Evolutionary conservation across 768 basidiomycete genomes (phyloP).

Genomic region (Rhizopogon sp.): DNA sequence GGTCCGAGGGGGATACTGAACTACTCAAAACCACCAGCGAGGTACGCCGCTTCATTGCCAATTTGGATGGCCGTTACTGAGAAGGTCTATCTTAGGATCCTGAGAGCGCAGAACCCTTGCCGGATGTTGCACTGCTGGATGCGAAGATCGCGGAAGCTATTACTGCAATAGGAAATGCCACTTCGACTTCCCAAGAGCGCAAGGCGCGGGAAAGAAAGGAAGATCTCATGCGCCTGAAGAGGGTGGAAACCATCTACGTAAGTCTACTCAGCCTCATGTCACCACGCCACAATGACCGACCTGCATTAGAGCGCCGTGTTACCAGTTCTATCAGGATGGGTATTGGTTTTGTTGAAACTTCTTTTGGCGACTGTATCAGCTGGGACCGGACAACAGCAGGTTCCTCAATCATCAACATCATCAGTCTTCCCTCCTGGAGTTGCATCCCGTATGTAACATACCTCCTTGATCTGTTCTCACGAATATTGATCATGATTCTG

Average conservation of each 20-base stretch:
- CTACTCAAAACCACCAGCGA: conserved; percentile 42
- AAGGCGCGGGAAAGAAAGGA: conserved; percentile 65
- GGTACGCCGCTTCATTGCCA: conserved; percentile 21
- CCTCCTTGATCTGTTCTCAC: neutral
- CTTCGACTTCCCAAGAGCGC: conserved; percentile 47
- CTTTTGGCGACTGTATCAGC: conserved; percentile 91
- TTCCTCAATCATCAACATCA: conserved; percentile 62
- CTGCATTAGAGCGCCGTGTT: conserved; percentile 67
- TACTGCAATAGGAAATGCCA: conserved; percentile 43
- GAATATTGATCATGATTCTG: conserved; percentile 1
- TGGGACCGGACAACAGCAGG: conserved; percentile 47
- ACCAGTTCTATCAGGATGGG: conserved; percentile 83
- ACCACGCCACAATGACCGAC: neutral
- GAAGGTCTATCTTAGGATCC: conserved; percentile 38
- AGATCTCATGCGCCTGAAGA: conserved; percentile 80
- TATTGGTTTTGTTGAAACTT: conserved; percentile 88
- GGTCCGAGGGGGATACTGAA: conserved; percentile 53
- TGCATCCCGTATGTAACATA: conserved; percentile 47
- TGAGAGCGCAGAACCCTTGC: conserved; percentile 58
- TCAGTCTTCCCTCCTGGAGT: conserved; percentile 70
- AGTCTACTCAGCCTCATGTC: conserved; percentile 22
- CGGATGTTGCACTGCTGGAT: conserved; percentile 69
- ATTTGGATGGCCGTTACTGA: neutral
- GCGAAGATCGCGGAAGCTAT: conserved; percentile 68
- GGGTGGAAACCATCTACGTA: conserved; percentile 94